A percentile compares a stretch with the other conserved stretches of the same genome.
phyloP scores from a whole-genome alignment of 768 basidiomycete genomes.

The Naganishia randhawae region DNA sequence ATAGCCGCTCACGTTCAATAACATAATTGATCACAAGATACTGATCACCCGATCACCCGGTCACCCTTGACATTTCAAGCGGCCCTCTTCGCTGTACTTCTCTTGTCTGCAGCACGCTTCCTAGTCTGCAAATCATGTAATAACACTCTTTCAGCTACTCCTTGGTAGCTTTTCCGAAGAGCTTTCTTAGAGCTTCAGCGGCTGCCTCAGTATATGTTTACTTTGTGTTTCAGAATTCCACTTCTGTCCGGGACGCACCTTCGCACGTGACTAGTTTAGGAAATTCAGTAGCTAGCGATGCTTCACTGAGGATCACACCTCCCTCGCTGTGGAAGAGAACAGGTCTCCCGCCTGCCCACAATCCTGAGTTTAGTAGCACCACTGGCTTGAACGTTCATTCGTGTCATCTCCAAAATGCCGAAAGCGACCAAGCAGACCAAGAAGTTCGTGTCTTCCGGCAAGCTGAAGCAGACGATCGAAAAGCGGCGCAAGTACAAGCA shows the following conservation, averaged over 20 bases:
- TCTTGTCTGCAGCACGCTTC: no score
- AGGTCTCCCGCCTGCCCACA: no score
- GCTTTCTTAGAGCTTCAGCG: not conserved
- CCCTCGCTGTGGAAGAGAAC: no score
- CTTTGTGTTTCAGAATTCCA: not conserved
- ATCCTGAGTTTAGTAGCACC: not conserved
- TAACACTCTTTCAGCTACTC: no score
- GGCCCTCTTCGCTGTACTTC: no score
- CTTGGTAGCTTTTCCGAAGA: no score
- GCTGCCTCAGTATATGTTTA: not conserved
- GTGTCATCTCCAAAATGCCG: slow-evolving; percentile 42
- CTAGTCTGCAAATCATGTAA: no score
- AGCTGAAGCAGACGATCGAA: slow-evolving; percentile 80
- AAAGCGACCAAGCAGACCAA: slow-evolving; percentile 75
- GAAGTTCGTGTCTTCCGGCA: slow-evolving; percentile 83
- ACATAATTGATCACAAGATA: no score
- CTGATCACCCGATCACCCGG: no score
- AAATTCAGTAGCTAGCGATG: not conserved
- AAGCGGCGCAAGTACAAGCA: slow-evolving; percentile 76
- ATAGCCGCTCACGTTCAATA: no score
- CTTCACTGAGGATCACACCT: not conserved
- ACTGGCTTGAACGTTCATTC: no score
- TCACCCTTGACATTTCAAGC: no score
- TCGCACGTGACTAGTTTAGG: not conserved
- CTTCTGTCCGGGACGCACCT: not conserved